Evolutionary conservation across 177 flowering plant genomes (phyloP).

Genomic region (Telopea speciosissima): DNA sequence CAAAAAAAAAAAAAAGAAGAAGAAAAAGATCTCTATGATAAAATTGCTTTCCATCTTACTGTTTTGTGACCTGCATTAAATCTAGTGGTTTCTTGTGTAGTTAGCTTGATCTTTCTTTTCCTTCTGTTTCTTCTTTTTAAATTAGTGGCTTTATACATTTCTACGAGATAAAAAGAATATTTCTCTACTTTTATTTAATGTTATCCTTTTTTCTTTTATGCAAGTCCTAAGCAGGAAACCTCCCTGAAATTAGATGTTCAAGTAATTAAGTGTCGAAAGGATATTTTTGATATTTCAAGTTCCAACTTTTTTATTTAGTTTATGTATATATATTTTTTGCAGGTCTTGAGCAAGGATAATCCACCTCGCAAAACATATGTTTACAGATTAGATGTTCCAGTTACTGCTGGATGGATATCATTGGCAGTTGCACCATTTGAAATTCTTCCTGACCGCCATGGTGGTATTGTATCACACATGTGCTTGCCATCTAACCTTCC

Average conservation of each 20-base stretch:
- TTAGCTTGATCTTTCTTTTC: too few species aligned
- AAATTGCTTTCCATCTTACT: too few species aligned
- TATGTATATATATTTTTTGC: constrained; percentile 10
- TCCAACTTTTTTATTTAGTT: too few species aligned
- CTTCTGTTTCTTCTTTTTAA: too few species aligned
- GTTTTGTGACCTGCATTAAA: too few species aligned
- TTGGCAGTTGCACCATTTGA: constrained; percentile 87
- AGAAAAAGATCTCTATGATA: too few species aligned
- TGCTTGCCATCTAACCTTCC: constrained; percentile 53
- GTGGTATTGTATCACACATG: constrained; percentile 59
- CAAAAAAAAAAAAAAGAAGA: too few species aligned
- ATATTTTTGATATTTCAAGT: background rate
- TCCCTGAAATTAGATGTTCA: too few species aligned
- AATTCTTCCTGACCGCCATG: constrained; percentile 65
- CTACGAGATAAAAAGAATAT: background rate
- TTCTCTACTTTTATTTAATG: background rate
- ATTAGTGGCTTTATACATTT: too few species aligned
- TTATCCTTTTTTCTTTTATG: background rate
- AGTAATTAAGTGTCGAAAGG: too few species aligned
- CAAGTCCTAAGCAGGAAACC: background rate
- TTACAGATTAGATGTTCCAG: constrained; percentile 68
- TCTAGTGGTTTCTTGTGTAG: too few species aligned
- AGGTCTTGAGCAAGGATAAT: constrained; percentile 86
- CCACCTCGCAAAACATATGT: constrained; percentile 89
- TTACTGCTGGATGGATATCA: constrained; percentile 75